phyloP scores from a whole-genome alignment of 106 monocot species.

The Acorus calamus region DNA sequence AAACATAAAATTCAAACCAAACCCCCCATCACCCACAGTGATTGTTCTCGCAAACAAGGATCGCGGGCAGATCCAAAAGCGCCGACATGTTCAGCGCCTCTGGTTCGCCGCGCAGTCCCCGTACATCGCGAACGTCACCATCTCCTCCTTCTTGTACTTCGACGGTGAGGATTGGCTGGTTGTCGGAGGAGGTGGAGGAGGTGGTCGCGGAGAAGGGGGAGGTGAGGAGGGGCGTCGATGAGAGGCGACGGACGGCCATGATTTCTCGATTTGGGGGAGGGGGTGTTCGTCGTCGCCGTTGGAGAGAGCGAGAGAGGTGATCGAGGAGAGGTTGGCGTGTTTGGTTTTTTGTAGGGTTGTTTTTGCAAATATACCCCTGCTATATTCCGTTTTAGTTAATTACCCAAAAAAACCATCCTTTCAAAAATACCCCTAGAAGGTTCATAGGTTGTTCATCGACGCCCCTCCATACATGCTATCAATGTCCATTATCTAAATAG shows the following conservation, averaged over 20 bases:
- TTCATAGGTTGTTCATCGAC: no score
- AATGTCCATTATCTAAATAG: no score
- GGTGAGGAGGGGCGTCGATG: conserved; percentile 2
- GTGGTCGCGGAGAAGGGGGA: conserved; percentile 5
- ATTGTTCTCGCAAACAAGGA: conserved; percentile 81
- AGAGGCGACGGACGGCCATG: neutral
- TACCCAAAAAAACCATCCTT: no score
- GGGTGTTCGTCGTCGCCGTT: neutral
- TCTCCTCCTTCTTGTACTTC: conserved; percentile 62
- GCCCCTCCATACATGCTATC: no score
- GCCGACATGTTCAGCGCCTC: conserved; percentile 77
- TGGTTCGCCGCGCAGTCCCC: conserved; percentile 79
- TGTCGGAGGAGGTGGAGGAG: conserved; percentile 18
- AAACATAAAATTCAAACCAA: neutral
- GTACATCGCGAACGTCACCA: conserved; percentile 62
- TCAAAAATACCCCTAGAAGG: no score
- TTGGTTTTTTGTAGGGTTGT: no score
- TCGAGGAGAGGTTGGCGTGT: no score
- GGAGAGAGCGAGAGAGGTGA: no score
- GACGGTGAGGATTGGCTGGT: conserved; percentile 23
- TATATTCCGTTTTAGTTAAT: no score
- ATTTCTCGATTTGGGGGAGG: neutral
- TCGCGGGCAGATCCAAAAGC: conserved; percentile 58
- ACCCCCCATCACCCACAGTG: conserved; percentile 34
- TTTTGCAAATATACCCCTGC: no score